Base-by-base conservation (phyloP, 2,329 filamentous ascomycete genomes). In the Fusarium chlamydosporum region DNA sequence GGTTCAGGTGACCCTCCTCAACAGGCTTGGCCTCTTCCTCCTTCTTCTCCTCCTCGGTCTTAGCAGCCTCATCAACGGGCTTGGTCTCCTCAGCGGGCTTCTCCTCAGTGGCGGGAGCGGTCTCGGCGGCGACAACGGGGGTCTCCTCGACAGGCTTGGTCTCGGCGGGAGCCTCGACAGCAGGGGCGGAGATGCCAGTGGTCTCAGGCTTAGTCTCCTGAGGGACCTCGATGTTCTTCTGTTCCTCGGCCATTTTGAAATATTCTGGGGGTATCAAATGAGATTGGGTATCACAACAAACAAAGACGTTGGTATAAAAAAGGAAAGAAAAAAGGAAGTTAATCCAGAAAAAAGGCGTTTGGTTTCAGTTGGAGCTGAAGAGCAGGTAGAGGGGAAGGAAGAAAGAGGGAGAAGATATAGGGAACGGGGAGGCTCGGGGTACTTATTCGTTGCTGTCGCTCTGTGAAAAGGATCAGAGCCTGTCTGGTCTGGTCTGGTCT, bases 1-100 rank as follows among this genome's bases (percentile, higher is more conserved):
- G 93, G 80, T 92, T 92, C 55, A 98, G 88, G 74, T 89, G 84
- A 67, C 94, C 95, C 82, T 96, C 94, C 79, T 92, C 91, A 67
- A 95, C 86, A 66, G 92, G 91, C 82, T 90, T 89, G 54, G 83
- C 81, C 77, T 87, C 86, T 67, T 88, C 86, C 70, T 84, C 86
- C 70, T 84, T 81, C 74, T 82, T 82, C 74, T 78, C 78, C 34
- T 80, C 77, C 77, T 83, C 81, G 16, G 79, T 73, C 40, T 82
- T 80, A 34, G 75, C 77, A 34, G 80, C 68, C 61, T 82, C 80
- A 67, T 82, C 81, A 48, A 72, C 78, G 33, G 84, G 79, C 56
- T 82, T 80, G 70, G 77, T 78, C 76, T 83, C 82, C 68, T 81
- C 79, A 43, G 77, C 77, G 68, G 82, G 77, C 74, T 80, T 79